Evolutionary conservation across 495 filamentous ascomycete species (phyloP).

Genomic region (Achaetomiella virescens): DNA sequence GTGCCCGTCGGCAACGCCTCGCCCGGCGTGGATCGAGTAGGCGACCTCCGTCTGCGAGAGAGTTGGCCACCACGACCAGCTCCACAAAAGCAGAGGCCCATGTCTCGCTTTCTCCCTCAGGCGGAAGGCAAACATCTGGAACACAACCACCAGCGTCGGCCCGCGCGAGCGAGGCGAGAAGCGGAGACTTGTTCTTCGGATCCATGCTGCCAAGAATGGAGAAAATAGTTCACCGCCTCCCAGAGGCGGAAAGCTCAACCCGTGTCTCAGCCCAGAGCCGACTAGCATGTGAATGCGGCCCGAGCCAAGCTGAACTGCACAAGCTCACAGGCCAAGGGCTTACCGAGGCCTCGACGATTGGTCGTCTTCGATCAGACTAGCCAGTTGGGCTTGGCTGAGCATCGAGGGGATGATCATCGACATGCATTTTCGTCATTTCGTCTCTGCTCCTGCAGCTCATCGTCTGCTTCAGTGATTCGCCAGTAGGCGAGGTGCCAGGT

Average conservation of each 20-base stretch:
- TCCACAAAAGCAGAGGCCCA: no score
- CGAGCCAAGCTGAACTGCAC: slow-evolving; percentile 8
- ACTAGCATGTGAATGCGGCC: slow-evolving; percentile 10
- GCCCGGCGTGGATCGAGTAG: no score
- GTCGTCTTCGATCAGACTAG: neutral
- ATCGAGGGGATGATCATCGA: neutral
- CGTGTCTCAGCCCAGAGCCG: neutral
- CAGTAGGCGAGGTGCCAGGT: neutral
- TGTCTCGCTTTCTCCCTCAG: no score
- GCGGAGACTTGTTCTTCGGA: no score
- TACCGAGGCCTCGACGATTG: slow-evolving; percentile 17
- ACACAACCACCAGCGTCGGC: no score
- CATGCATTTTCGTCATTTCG: neutral
- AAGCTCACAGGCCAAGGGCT: neutral
- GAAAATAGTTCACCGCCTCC: slow-evolving; percentile 6
- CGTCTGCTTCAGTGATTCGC: neutral
- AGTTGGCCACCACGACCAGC: neutral
- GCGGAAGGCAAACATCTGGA: no score
- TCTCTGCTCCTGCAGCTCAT: neutral
- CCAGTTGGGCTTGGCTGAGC: neutral
- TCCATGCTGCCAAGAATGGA: neutral
- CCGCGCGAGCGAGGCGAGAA: no score
- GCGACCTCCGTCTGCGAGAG: no score
- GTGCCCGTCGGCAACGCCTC: no score
- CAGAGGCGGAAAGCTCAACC: neutral